Conservation (phyloP, 108 stramenopile genomes). For the Pseudonitzschia multiseries region DNA sequence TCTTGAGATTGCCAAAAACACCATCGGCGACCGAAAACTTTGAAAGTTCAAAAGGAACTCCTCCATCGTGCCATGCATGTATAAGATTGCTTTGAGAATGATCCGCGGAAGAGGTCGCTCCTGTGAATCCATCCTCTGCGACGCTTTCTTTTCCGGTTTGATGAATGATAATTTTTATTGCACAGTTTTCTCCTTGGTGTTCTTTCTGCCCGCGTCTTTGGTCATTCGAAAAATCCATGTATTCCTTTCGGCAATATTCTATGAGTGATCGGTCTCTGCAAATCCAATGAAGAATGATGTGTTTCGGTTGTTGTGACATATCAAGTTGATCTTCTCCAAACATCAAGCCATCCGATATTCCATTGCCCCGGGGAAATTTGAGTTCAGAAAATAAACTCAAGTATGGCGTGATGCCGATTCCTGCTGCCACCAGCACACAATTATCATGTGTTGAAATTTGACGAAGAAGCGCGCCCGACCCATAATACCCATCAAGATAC, state of each 20-base stretch:
- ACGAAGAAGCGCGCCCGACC: slow-evolving; percentile 25
- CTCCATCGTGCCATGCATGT: neutral
- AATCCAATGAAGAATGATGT: slow-evolving; percentile 56
- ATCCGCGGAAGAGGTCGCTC: neutral
- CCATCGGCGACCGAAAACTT: neutral
- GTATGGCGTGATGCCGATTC: slow-evolving; percentile 69
- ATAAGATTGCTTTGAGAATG: neutral
- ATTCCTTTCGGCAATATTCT: slow-evolving; percentile 42
- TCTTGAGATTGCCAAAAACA: neutral
- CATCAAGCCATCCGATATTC: neutral
- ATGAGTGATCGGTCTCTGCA: slow-evolving; percentile 58
- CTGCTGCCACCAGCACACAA: slow-evolving; percentile 50
- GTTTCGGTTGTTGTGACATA: slow-evolving; percentile 6
- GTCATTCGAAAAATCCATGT: slow-evolving; percentile 31
- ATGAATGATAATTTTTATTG: slow-evolving; percentile 1
- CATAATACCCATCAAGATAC: slow-evolving; percentile 50
- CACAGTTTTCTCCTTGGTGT: neutral
- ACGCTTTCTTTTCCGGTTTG: slow-evolving; percentile 7
- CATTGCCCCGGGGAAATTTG: slow-evolving; percentile 25
- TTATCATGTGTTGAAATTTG: slow-evolving; percentile 46
- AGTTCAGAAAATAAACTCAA: slow-evolving; percentile 26
- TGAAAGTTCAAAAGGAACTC: slow-evolving; percentile 18
- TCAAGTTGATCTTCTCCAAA: slow-evolving; percentile 2
- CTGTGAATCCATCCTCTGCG: neutral
- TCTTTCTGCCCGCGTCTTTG: neutral